Base-by-base conservation (phyloP, 2,329 filamentous ascomycete species). In the Pseudopyrenochaeta lycopersici region DNA sequence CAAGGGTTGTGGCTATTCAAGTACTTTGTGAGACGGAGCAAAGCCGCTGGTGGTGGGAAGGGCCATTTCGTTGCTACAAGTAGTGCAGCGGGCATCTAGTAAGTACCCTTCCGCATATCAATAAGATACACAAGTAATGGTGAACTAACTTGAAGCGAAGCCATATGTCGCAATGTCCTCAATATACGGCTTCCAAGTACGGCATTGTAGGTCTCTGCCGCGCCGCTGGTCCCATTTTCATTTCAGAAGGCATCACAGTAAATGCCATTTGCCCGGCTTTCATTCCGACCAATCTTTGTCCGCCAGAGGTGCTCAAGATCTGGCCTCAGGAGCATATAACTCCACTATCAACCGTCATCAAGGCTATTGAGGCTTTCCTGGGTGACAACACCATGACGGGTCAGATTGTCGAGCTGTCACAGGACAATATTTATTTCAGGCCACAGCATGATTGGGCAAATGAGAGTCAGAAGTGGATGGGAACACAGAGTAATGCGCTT, bases 161-260 rank as follows among this genome's bases (percentile, higher is more conserved):
- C 38, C 42, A 39, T 27, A 69, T 74, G 68, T 58, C 61, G 1
- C 68, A 70, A 23, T 72, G 71, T 18, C 78, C 78, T 0, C 73
- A 78, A 52, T 81, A 81, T 54, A 73, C 73, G 1, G 73, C 77
- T 12, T 68, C 71, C 20, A 81, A 81, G 57, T 77, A 79, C 57
- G 78, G 70, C 7, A 62, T 80, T 12, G 62, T 80, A 1, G 77
- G 76, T 7, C 62, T 80, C 17, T 68, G 72, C 6, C 71, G 77
- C 11, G 64, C 71, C 15, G 56, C 76, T 1, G 76, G 67, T 1
- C 71, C 75, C 0, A 56, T 67, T 0, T 68, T 77, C n/a, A 54
- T 67, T 15, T 66, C 70, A 14, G 65, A 73, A 33, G 62, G 67
- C 40, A 74, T 79, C 45, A 74, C 69, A 1, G 67, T 79, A 7